Evolutionary conservation across 371 early-diverging fungal species (phyloP).

Genomic region (Phascolomyces articulosus): DNA sequence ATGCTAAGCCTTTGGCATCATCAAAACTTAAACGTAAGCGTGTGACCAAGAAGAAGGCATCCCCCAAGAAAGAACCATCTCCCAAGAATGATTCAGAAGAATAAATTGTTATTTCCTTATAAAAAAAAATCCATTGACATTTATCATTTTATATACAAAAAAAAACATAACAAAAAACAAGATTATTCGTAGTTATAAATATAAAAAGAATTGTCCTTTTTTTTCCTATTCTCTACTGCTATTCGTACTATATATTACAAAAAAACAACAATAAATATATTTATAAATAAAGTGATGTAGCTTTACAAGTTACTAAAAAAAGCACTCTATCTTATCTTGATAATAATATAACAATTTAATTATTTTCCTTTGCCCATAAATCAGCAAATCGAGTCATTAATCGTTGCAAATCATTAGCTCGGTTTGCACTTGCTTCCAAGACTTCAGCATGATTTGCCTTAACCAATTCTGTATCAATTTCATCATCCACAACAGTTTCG

Average conservation of each 20-base stretch:
- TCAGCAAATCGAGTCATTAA: slow-evolving; percentile 73
- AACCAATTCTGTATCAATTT: slow-evolving; percentile 52
- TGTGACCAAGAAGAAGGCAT: slow-evolving; percentile 13
- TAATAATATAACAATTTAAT: background rate
- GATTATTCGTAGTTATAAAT: no score
- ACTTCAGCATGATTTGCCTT: slow-evolving; percentile 92
- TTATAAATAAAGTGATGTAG: no score
- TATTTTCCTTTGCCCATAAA: slow-evolving; percentile 21
- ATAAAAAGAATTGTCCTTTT: no score
- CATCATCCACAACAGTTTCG: slow-evolving; percentile 37
- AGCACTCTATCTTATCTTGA: background rate
- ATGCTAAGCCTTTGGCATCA: slow-evolving; percentile 34
- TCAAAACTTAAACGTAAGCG: slow-evolving; percentile 28
- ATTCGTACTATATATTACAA: no score
- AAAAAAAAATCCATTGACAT: no score
- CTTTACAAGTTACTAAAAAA: no score
- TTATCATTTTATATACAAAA: no score
- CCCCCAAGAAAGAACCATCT: background rate
- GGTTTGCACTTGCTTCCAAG: slow-evolving; percentile 69
- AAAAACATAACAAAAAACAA: no score
- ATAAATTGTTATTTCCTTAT: no score
- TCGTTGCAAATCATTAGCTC: slow-evolving; percentile 79
- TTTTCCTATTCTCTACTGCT: no score
- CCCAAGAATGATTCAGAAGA: no score
- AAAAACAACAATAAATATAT: no score